Evolutionary conservation across 2,329 filamentous ascomycete species (phyloP).

Genomic region (Plectosphaerella plurivora): DNA sequence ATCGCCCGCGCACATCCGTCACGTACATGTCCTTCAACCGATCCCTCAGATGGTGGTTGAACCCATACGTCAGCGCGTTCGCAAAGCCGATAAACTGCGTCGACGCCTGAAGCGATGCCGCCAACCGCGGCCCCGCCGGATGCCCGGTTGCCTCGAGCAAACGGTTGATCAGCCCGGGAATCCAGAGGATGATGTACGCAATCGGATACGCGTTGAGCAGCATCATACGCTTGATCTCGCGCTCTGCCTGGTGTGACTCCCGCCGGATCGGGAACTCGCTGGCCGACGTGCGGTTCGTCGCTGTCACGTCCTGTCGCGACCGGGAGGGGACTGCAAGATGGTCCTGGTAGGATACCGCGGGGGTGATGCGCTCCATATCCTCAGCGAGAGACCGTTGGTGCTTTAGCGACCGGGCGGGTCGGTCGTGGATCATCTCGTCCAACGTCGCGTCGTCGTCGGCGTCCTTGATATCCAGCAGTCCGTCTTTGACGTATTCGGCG

Average conservation of each 20-base stretch:
- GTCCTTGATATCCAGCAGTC: background rate
- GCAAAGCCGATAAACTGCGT: slow-evolving; percentile 31
- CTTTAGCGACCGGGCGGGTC: background rate
- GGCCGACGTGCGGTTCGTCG: slow-evolving; percentile 4
- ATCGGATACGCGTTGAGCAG: slow-evolving; percentile 32
- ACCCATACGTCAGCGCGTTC: slow-evolving; percentile 32
- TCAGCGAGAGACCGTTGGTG: background rate
- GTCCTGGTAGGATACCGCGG: background rate
- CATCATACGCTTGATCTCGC: slow-evolving; percentile 24
- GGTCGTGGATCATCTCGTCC: slow-evolving; percentile 1
- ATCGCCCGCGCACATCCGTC: background rate
- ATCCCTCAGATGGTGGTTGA: slow-evolving; percentile 24
- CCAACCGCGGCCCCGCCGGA: slow-evolving; percentile 11
- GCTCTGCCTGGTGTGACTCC: slow-evolving; percentile 14
- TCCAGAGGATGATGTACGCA: slow-evolving; percentile 30
- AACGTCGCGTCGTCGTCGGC: background rate
- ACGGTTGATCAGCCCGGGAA: slow-evolving; percentile 30
- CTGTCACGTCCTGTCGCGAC: background rate
- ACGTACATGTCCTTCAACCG: background rate
- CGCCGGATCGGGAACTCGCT: slow-evolving; percentile 14
- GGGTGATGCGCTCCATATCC: slow-evolving; percentile 1
- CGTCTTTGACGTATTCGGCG: background rate
- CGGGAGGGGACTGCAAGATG: background rate
- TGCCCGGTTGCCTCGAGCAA: slow-evolving; percentile 21
- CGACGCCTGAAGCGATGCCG: slow-evolving; percentile 24